phyloP scores from a whole-genome alignment of 495 filamentous ascomycete genomes.

The Pseudevernia furfuracea region DNA sequence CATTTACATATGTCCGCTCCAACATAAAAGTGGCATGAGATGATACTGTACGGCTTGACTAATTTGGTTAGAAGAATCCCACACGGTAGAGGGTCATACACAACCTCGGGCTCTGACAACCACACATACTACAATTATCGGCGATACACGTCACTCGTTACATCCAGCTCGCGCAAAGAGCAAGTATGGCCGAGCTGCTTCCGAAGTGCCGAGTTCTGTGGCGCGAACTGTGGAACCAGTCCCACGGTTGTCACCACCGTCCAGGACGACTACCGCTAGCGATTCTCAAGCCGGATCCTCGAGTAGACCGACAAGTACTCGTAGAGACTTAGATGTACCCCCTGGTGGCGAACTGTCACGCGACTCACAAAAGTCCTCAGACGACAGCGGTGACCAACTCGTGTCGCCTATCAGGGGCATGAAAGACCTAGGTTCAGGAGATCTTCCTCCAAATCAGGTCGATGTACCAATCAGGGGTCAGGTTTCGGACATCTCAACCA shows the following conservation, averaged over 20 bases:
- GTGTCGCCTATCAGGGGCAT: neutral
- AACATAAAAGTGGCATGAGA: neutral
- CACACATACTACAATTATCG: neutral
- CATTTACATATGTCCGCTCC: neutral
- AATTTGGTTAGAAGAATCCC: constrained; percentile 3
- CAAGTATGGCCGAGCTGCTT: constrained; percentile 21
- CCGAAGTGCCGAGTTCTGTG: constrained; percentile 13
- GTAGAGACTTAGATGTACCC: neutral
- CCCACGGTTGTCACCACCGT: neutral
- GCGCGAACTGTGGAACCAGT: neutral
- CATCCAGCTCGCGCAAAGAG: constrained; percentile 3
- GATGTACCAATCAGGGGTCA: constrained; percentile 3
- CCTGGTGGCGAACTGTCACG: neutral
- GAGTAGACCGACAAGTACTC: neutral
- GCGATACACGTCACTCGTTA: neutral
- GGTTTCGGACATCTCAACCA: neutral
- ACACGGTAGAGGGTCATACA: neutral
- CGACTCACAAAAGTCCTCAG: neutral
- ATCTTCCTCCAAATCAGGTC: neutral
- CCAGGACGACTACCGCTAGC: neutral
- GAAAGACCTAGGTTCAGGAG: neutral
- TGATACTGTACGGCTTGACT: constrained; percentile 4
- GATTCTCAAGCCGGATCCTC: neutral
- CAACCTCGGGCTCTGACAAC: constrained; percentile 10
- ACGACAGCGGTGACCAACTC: constrained; percentile 1